Base-by-base conservation (phyloP, 768 basidiomycete genomes). In the Gyrodon lividus region DNA sequence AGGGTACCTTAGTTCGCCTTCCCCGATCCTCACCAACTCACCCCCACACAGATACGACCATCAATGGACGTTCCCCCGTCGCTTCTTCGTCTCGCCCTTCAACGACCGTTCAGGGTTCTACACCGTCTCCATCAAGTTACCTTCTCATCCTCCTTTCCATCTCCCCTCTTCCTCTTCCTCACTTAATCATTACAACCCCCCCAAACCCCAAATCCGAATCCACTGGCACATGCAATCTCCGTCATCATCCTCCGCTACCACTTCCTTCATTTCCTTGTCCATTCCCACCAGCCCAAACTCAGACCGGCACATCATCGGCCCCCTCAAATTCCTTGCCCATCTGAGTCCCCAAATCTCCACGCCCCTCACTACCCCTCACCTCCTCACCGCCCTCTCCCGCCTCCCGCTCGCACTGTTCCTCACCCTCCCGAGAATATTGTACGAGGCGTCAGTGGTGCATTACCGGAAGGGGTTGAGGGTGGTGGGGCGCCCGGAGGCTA, bases 1-100 rank as follows among this genome's bases (percentile, higher is more conserved):
- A 23, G 70, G 71, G 72, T 78, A 55, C 59, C 69, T 61, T 17
- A 17, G 57, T 34, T 43, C 16, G 31, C 4, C 2, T 8, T 33
- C 13, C 8, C 19, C 28, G 20, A 38, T 35, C 22, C 35, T 20
- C 30, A 43, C 20, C 19, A 5, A 38, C 22, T 43, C 28, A 44
- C 24, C 4, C 33, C 13, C 17, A 43, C 1, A 22, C 57, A 82
- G 82, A 0, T 81, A 77, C 54, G 73, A 82, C 48, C 77, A 84
- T 54, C 77, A 82, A 49, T 89, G 86, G 83, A 82, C 79, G 0
- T 80, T 89, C 48, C 73, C 72, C 17, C 81, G 86, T 22, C 74
- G 79, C 54, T 89, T 89, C 62, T 86, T 89, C 57, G 86, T 89
- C 41, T 89, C 86, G 0, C 85, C 87, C 0, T 88, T 87, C 74